Evolutionary conservation across 352 stramenopile species (phyloP).

Genomic region (Globisporangium parvum): DNA sequence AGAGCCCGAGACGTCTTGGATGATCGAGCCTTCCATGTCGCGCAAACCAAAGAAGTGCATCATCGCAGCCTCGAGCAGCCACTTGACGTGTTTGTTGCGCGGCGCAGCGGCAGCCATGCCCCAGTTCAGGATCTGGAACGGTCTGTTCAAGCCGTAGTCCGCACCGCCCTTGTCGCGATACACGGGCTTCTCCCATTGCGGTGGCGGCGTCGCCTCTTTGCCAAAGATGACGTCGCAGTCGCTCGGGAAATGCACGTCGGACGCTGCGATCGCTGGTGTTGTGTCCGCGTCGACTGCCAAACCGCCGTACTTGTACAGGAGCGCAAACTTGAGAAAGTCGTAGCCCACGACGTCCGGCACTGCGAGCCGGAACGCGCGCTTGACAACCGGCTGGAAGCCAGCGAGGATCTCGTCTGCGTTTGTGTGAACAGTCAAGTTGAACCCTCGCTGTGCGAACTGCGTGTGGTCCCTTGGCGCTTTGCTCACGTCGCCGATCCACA

Average conservation of each 20-base stretch:
- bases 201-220: constrained; percentile 5
- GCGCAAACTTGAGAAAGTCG: constrained; percentile 17
- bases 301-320: constrained; percentile 17
- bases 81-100: constrained; percentile 14
- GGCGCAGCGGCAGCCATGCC: constrained; percentile 8
- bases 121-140: constrained; percentile 20
- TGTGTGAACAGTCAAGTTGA: constrained; percentile 9
- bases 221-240: constrained; percentile 13
- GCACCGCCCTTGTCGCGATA: constrained; percentile 1
- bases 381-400: constrained; percentile 6
- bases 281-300: constrained; percentile 15
- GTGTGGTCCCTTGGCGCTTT: background rate
- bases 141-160: constrained; percentile 7
- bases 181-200: constrained; percentile 1
- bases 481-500: constrained; percentile 15
- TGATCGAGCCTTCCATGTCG: constrained; percentile 4
- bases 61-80: constrained; percentile 6
- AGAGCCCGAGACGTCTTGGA: constrained; percentile 16
- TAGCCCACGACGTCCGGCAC: constrained; percentile 8
- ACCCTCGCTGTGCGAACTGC: constrained; percentile 3
- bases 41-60: constrained; percentile 13
- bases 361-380: constrained; percentile 1
- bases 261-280: background rate
- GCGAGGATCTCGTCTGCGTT: constrained; percentile 11
- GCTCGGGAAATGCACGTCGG: constrained; percentile 1